phyloP scores from a whole-genome alignment of 495 filamentous ascomycete species.

The Hyphodiscus hymeniophilus region DNA sequence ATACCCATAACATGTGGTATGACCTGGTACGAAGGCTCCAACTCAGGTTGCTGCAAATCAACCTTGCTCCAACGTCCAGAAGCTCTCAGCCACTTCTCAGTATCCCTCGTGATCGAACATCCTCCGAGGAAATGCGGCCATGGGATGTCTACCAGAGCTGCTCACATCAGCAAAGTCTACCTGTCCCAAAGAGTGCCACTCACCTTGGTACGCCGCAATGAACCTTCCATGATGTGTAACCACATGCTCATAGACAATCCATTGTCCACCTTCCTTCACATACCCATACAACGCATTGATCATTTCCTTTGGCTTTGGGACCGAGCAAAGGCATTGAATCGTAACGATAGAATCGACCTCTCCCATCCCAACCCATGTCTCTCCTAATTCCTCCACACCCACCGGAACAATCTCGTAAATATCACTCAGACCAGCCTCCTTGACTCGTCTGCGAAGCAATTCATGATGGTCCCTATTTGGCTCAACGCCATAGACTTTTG shows the following conservation, averaged over 20 bases:
- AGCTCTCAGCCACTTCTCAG: constrained; percentile 38
- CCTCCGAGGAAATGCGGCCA: constrained; percentile 51
- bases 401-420: constrained; percentile 57
- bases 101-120: constrained; percentile 50
- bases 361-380: constrained; percentile 36
- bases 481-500: constrained; percentile 59
- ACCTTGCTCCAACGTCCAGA: constrained; percentile 50
- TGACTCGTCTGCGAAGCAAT: constrained; percentile 36
- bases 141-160: constrained; percentile 35
- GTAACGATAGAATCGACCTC: constrained; percentile 62
- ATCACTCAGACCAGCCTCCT: constrained; percentile 40
- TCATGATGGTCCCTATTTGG: constrained; percentile 51
- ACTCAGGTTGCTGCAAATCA: constrained; percentile 37
- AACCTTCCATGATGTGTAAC: constrained; percentile 35
- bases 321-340: constrained; percentile 64
- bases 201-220: constrained; percentile 43
- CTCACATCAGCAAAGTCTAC: constrained; percentile 2
- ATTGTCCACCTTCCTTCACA: constrained; percentile 56
- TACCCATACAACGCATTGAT: constrained; percentile 50
- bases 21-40: constrained; percentile 36
- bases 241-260: constrained; percentile 71
- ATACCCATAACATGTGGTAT: constrained; percentile 50
- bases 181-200: constrained; percentile 27
- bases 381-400: constrained; percentile 46
- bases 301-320: constrained; percentile 52